Base-by-base conservation (phyloP, 176 grass and related monocot genomes). In the Zoysia pacifica region DNA sequence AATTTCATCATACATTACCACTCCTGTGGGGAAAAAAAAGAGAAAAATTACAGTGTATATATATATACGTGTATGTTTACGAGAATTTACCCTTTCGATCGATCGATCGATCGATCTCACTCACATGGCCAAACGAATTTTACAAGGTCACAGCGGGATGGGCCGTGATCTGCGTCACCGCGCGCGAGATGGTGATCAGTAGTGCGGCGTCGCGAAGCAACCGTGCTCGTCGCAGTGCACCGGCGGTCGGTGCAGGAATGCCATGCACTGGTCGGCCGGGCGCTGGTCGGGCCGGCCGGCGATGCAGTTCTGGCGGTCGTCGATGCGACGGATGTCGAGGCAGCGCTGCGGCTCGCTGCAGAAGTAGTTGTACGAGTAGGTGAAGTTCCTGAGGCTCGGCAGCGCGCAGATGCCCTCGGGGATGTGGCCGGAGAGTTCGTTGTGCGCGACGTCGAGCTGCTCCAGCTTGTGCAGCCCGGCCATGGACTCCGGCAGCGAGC, bases 341-440 rank as follows among this genome's bases (percentile, higher is more conserved):
- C 93, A 97, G 37, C 81, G 70, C 13, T 11, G 42, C 1, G 93
- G 77, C 81, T 88, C 90, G 54, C 74, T 89, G 77, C 90, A 91
- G 88, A 97, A 93, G 88, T 61, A 97, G 77, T 97, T 97, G 80
- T 87, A 91, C 10, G 93, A 97, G 83, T 89, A 97, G 2, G 90
- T 97, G 83, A 97, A 97, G 48, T 97, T 97, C 52, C 55, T 73
- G 36, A 97, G 84, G 13, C 45, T 72, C 0, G 93, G 93, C 81
- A 97, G 82, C 72, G 71, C 82, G 74, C 93, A 97, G 88, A 97
- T 80, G 14, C 58, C 70, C 16, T 91, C 91, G 1, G 93, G 88
- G 11, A 97, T 73, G 58, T 81, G 79, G 0, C 93, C 93, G 36
- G 59, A 19, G 5, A 97, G 88, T 60, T 82, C 82, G 74, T 97